Evolutionary conservation across 2,329 filamentous ascomycete species (phyloP), one percentile per base, ranked within the genome.

Genomic region (Colletotrichum sp.): DNA sequence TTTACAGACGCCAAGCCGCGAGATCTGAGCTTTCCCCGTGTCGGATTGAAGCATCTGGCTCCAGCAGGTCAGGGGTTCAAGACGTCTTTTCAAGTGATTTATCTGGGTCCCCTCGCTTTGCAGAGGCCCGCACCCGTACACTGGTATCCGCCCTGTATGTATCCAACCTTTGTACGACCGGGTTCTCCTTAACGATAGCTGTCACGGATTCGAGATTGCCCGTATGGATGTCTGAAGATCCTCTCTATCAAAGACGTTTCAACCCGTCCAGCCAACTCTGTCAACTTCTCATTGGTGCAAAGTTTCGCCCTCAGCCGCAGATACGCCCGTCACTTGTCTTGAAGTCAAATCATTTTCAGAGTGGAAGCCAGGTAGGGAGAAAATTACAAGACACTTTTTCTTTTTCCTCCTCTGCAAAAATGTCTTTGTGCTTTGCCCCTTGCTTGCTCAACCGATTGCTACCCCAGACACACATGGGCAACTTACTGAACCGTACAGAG

Each of bases 21-120:
- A 69, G 56, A 76, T 76, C 65, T 73, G 73, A 72, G 61, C 62
- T 67, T 66, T 62, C 16, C 61, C 69, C 56, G 68, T 72, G 55
- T 75, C 55, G 67, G 60, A 66, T 71, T 74, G 61, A 71, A 48
- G 43, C 43, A 48, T 48, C 10, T 48, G 43, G 43, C 43, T 48
- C 48, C 56, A 27, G 56, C 32, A 28, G 43, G 61, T 39, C 73
- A 68, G 39, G 73, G 56, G 70, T 71, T 55, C 25, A 66, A 39
- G 22, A 66, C 68, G 61, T 8, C 36, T 60, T 36, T 66, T 52
- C 16, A 18, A 32, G 28, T 48, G 28, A 28, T 28, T 66, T 48
- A 9, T 66, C 62, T 34, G 62, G 61, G 30, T 56, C 30, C 30
- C 30, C 30, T 32, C 30, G 8, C 30, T 34, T 5, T 43, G 43